These are phyloP conservation scores for Naumovozyma dairenensis DNA, from an alignment of 805 yeast species.

Conservation along the genomic window DNA sequence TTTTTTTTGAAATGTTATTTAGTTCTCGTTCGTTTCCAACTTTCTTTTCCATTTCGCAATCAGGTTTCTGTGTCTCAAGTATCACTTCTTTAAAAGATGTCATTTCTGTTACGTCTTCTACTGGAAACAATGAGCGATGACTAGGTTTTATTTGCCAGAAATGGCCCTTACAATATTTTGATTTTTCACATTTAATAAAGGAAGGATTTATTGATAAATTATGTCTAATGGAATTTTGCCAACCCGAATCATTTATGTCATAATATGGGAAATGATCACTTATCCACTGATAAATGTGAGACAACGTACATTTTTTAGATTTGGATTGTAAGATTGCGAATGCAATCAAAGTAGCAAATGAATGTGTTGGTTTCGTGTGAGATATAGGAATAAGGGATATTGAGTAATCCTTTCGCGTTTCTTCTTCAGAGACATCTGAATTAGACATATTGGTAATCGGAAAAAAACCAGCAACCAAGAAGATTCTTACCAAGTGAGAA, in stretches of 20 bases:
- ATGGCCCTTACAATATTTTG: slow-evolving; percentile 73
- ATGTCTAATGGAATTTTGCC: slow-evolving; percentile 96
- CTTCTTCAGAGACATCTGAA: no score
- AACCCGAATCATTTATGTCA: slow-evolving; percentile 73
- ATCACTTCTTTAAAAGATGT: slow-evolving; percentile 53
- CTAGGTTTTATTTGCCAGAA: slow-evolving; percentile 87
- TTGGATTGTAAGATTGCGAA: slow-evolving; percentile 85
- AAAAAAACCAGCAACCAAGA: no score
- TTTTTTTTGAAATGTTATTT: no score
- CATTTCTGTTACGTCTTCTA: no score
- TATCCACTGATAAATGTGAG: slow-evolving; percentile 89
- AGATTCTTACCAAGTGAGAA: not conserved
- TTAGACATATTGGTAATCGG: no score
- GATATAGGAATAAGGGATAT: no score
- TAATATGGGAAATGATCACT: slow-evolving; percentile 74
- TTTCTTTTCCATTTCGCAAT: slow-evolving; percentile 9
- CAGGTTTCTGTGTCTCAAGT: slow-evolving; percentile 10
- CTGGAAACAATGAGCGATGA: no score
- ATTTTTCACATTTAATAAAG: slow-evolving; percentile 75
- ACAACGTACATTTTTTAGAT: slow-evolving; percentile 53
- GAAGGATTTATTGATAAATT: slow-evolving; percentile 90
- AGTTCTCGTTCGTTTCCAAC: no score
- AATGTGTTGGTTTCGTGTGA: slow-evolving; percentile 80
- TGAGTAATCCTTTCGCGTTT: no score
- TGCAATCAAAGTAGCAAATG: slow-evolving; percentile 88